Percentiles rank a stretch among this genome's conserved stretches.
These are phyloP conservation scores for Xylaria polymorpha DNA, from an alignment of 2,329 filamentous ascomycete species.

Conservation along the genomic window DNA sequence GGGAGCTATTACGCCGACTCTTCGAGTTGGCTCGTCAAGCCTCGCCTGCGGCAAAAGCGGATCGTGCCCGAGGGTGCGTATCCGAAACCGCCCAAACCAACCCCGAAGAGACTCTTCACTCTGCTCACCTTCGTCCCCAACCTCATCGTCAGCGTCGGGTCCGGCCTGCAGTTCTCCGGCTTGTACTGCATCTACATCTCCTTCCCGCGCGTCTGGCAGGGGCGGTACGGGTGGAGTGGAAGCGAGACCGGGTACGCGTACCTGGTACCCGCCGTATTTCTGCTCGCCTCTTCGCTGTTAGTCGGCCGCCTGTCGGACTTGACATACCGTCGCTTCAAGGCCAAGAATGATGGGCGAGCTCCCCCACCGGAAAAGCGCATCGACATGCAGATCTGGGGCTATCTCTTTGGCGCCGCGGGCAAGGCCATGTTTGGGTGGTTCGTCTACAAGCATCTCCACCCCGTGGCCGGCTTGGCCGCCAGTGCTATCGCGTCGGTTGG, in stretches of 20 bases:
- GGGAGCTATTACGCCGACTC: constrained; percentile 47
- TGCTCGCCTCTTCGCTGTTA: constrained; percentile 40
- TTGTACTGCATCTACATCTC: constrained; percentile 34
- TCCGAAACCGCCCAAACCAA: constrained; percentile 29
- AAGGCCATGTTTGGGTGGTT: constrained; percentile 58
- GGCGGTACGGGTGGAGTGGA: constrained; percentile 31
- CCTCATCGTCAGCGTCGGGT: constrained; percentile 31
- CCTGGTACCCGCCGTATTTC: constrained; percentile 25
- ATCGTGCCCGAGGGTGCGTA: constrained; percentile 29
- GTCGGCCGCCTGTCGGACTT: constrained; percentile 55
- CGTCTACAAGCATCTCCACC: constrained; percentile 47
- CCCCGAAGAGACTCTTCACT: constrained; percentile 26
- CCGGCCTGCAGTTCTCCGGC: constrained; percentile 30
- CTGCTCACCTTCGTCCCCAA: constrained; percentile 43
- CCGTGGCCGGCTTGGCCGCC: constrained; percentile 47
- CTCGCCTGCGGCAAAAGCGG: constrained; percentile 28
- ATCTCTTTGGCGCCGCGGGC: constrained; percentile 53
- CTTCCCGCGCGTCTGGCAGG: constrained; percentile 33
- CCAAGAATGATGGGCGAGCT: constrained; percentile 41
- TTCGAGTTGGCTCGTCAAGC: constrained; percentile 26
- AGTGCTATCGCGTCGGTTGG: constrained; percentile 50
- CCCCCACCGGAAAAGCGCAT: constrained; percentile 54
- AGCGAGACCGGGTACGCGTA: constrained; percentile 33
- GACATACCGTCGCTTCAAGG: constrained; percentile 40
- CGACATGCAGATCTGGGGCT: constrained; percentile 54